Percentiles rank a stretch among this genome's conserved stretches.
Evolutionary conservation across 371 early-diverging fungal genomes (phyloP).

Genomic region (Globomyces sp.): DNA sequence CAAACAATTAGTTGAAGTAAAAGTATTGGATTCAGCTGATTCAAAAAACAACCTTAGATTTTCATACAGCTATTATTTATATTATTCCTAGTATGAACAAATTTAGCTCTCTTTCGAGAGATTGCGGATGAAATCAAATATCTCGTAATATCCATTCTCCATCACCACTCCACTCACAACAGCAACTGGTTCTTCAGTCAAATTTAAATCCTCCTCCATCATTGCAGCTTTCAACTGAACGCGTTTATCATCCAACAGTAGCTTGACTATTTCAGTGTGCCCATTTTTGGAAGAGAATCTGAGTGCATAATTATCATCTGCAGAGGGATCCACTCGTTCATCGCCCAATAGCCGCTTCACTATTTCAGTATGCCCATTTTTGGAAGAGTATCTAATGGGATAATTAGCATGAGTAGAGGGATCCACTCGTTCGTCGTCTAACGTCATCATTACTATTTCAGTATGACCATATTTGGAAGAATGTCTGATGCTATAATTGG

Average conservation of each 20-base stretch:
- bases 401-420: constrained; percentile 1
- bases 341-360: background rate
- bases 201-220: no score
- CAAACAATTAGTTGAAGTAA: no score
- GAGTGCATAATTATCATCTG: background rate
- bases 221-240: background rate
- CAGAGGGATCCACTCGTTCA: background rate
- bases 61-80: no score
- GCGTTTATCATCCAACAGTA: background rate
- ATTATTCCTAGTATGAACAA: no score
- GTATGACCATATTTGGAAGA: constrained; percentile 5
- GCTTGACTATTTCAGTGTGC: background rate
- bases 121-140: no score
- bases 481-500: constrained; percentile 2
- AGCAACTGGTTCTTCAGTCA: no score
- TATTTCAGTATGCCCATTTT: background rate
- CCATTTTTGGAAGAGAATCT: constrained; percentile 1
- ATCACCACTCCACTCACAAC: no score
- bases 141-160: no score
- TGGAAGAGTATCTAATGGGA: background rate
- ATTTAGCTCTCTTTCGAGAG: no score
- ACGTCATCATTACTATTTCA: constrained; percentile 1
- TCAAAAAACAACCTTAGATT: no score
- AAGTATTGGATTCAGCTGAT: no score
- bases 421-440: constrained; percentile 2